Conservation (phyloP, 306 rosid species). For the Quercus mongolica region DNA sequence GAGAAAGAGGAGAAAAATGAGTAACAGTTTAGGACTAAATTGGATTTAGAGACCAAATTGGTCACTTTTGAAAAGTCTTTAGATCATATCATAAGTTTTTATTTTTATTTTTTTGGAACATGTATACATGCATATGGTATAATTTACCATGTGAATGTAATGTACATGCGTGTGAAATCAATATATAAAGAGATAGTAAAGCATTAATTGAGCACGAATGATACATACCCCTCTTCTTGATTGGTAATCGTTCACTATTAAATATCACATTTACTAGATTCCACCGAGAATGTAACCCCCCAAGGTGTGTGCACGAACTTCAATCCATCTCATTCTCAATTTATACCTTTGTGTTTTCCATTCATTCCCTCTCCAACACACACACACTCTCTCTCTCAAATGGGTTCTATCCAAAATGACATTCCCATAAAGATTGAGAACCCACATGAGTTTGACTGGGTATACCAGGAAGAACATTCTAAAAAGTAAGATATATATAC, state of each 20-base stretch:
- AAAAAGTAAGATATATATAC: constrained; percentile 31
- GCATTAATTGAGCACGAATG: neutral
- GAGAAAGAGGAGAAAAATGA: neutral
- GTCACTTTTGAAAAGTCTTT: too few relatives aligned
- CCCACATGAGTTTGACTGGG: constrained; percentile 26
- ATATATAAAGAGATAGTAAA: neutral
- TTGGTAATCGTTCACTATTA: constrained; percentile 32
- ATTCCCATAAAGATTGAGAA: constrained; percentile 28
- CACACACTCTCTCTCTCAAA: neutral
- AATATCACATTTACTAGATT: constrained; percentile 21
- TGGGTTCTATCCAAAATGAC: constrained; percentile 29
- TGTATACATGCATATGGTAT: too few relatives aligned
- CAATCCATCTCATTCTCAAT: constrained; percentile 8
- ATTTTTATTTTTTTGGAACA: too few relatives aligned
- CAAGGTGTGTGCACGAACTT: constrained; percentile 17
- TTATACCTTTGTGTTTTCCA: neutral
- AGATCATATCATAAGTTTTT: too few relatives aligned
- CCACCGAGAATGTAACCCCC: constrained; percentile 46
- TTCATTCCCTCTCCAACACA: neutral
- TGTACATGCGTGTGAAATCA: neutral
- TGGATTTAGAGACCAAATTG: too few relatives aligned
- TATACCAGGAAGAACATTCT: constrained; percentile 5
- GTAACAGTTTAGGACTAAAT: neutral
- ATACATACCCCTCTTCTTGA: constrained; percentile 26
- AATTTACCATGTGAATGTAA: neutral